Evolutionary conservation across 108 stramenopile genomes (phyloP), one percentile per base, ranked within the genome.

Genomic region (Cyclotella sp.): DNA sequence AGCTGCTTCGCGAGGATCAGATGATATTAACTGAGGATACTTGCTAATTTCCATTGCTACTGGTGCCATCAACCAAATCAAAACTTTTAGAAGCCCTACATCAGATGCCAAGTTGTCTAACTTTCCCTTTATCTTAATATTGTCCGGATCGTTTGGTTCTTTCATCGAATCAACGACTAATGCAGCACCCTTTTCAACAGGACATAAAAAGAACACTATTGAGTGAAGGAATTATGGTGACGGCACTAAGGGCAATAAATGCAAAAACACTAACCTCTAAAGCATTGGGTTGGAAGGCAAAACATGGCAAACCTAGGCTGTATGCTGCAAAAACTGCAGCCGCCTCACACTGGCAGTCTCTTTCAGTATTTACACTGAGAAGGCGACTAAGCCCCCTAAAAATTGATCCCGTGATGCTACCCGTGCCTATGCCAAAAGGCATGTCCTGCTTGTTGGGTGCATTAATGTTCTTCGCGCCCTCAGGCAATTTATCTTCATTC

Each of bases 341-440:
- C 3, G 97, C 98, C 77, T 98, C 97, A 67, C 90, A 93, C 64
- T 93, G 86, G 45, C 96, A 92, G 59, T 98, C 97, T 59, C 98
- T 86, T 78, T 96, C 96, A n/a, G 93, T 90, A 76, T 98, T 97
- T 19, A 89, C 89, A 9, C 78, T 76, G 21, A 95, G 73, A 9
- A 98, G 78, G 28, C 98, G 81, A 65, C 81, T 91, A 47, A 98
- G 78, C 6, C 98, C 98, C 18, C 90, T 88, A 21, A 91, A 79
- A 29, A 97, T 85, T 28, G 78, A 83, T 34, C 92, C 91, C 0
- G 94, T 90, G 21, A 85, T 28, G 64, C 73, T 46, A 43, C 96
- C 97, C n/a, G 91, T 86, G 4, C 94, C 93, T 45, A 95, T 69
- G 7, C 85, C 88, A 19, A 93, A 72, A 0, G 94, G 94, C 72